Conservation (phyloP, 2,329 filamentous ascomycete species). For the Hymenoscyphus repandus region DNA sequence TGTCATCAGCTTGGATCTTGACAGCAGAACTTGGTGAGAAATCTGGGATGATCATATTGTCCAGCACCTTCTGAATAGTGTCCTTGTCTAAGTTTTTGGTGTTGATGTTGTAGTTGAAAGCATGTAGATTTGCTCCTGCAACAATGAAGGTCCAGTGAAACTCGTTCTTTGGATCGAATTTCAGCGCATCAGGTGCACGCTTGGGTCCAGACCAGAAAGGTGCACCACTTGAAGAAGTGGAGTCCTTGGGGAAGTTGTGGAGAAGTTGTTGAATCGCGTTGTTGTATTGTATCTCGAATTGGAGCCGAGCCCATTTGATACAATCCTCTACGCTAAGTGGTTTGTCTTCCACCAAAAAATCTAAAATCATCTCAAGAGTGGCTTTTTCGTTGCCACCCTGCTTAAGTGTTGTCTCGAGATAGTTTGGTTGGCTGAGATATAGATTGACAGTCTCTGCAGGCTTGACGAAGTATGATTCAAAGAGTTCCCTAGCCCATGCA, state of each 20-base stretch:
- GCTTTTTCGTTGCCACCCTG: constrained; percentile 94
- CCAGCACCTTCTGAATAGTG: constrained; percentile 73
- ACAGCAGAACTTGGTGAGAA: constrained; percentile 86
- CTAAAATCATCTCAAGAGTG: constrained; percentile 82
- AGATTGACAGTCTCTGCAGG: constrained; percentile 91
- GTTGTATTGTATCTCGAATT: constrained; percentile 96
- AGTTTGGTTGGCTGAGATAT: constrained; percentile 87
- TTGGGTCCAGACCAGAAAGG: constrained; percentile 98
- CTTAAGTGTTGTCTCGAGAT: constrained; percentile 79
- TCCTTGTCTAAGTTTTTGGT: constrained; percentile 66
- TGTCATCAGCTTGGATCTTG: constrained; percentile 96
- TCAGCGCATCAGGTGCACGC: constrained; percentile 85
- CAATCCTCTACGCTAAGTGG: constrained; percentile 93
- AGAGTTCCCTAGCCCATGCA: constrained; percentile 93
- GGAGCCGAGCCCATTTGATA: constrained; percentile 86
- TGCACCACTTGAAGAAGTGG: constrained; percentile 78
- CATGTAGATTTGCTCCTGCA: constrained; percentile 85
- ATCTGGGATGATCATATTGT: constrained; percentile 92
- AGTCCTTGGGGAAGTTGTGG: constrained; percentile 96
- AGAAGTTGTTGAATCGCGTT: constrained; percentile 93
- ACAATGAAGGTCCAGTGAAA: constrained; percentile 87
- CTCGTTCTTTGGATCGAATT: constrained; percentile 78
- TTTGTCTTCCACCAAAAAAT: constrained; percentile 87
- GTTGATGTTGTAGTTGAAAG: constrained; percentile 97
- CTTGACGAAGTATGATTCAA: constrained; percentile 90